A percentile compares a stretch with the other conserved stretches of the same genome.
Evolutionary conservation across 306 rosid genomes (phyloP).

Genomic region (Cicer pinnatifidum): DNA sequence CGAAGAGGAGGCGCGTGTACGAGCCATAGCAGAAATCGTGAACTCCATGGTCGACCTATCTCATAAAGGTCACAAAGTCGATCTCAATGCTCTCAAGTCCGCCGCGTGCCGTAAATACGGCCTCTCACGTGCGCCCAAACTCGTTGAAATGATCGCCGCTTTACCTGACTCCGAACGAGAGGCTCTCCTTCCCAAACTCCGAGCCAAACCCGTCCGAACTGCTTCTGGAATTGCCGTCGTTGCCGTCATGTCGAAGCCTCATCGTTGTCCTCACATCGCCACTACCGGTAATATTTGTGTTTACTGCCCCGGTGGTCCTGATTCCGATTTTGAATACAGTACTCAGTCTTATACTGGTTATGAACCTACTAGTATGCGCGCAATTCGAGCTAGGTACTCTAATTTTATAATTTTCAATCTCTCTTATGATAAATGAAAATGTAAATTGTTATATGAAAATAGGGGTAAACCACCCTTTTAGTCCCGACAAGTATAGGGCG

Average conservation of each 20-base stretch:
- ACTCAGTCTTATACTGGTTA: slow-evolving; percentile 98
- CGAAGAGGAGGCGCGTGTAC: slow-evolving; percentile 91
- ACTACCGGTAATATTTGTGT: slow-evolving; percentile 96
- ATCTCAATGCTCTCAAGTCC: slow-evolving; percentile 87
- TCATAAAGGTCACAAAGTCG: slow-evolving; percentile 81
- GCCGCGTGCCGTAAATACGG: slow-evolving; percentile 96
- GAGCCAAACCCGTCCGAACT: slow-evolving; percentile 95
- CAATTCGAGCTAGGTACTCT: slow-evolving; percentile 90
- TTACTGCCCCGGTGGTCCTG: slow-evolving; percentile 96
- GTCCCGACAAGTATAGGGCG: no score
- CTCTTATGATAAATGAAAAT: neutral
- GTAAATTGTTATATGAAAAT: neutral
- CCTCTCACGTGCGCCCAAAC: slow-evolving; percentile 92
- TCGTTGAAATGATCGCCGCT: slow-evolving; percentile 95
- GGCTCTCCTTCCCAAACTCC: slow-evolving; percentile 84
- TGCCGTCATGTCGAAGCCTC: slow-evolving; percentile 98
- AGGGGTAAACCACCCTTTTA: no score
- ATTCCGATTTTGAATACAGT: slow-evolving; percentile 94
- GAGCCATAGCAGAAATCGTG: slow-evolving; percentile 93
- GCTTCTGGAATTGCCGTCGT: slow-evolving; percentile 96
- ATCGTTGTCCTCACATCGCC: slow-evolving; percentile 94
- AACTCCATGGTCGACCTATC: slow-evolving; percentile 90
- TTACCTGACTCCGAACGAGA: slow-evolving; percentile 87
- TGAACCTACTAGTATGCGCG: slow-evolving; percentile 98
- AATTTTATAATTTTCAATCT: slow-evolving; percentile 4